phyloP scores from a whole-genome alignment of 1,284 basidiomycete species.

The Ustilago vetiveriae region DNA sequence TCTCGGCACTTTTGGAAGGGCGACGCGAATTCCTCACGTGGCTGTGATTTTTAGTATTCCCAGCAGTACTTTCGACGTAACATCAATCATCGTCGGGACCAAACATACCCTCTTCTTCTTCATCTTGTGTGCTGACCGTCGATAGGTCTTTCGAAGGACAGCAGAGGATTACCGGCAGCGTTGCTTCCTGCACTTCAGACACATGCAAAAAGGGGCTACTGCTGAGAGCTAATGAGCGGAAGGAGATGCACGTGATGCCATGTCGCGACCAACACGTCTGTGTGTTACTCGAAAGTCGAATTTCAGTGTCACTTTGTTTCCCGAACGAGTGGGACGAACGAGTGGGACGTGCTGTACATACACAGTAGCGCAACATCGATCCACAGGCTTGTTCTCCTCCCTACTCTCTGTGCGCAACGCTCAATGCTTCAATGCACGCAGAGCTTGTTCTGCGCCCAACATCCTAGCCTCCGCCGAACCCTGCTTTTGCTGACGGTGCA shows the following conservation, averaged over 20 bases:
- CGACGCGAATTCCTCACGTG: conserved; percentile 20
- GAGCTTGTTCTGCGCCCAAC: conserved; percentile 29
- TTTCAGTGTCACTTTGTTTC: neutral
- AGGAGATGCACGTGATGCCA: conserved; percentile 30
- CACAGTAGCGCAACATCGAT: conserved; percentile 13
- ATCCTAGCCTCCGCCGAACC: conserved; percentile 11
- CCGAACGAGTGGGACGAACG: conserved; percentile 1
- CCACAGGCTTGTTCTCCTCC: neutral
- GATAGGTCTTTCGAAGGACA: too few relatives aligned
- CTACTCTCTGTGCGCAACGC: neutral
- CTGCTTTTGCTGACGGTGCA: conserved; percentile 9
- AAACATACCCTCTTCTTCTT: too few relatives aligned
- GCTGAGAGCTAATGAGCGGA: too few relatives aligned
- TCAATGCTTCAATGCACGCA: conserved; percentile 21
- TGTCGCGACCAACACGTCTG: conserved; percentile 32
- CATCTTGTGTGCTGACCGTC: too few relatives aligned
- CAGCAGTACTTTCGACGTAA: too few relatives aligned
- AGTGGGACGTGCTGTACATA: too few relatives aligned
- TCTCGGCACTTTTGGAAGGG: conserved; percentile 7
- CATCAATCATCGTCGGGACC: too few relatives aligned
- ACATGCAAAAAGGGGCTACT: too few relatives aligned
- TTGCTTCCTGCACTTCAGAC: too few relatives aligned
- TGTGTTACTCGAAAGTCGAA: neutral
- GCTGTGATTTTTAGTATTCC: conserved; percentile 1
- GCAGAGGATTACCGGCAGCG: too few relatives aligned